These are phyloP conservation scores for Sugiyamaella castrensis DNA, from an alignment of 1,139 yeast genomes.

Conservation along the genomic window DNA sequence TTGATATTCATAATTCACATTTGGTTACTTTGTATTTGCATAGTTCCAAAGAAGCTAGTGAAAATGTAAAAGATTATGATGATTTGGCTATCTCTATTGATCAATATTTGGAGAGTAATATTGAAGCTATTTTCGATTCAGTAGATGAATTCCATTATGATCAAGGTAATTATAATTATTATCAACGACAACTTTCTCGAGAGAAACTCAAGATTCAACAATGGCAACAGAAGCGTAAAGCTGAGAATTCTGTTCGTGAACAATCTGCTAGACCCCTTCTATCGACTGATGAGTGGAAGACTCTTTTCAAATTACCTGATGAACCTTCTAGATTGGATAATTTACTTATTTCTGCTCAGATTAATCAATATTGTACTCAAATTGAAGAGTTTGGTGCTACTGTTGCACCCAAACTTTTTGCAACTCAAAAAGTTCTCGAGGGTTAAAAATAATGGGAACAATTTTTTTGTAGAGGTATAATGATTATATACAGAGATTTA, in stretches of 20 bases:
- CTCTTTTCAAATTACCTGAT: conserved; percentile 62
- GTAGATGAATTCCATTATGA: conserved; percentile 78
- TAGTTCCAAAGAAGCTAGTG: conserved; percentile 33
- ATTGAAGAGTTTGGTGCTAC: conserved; percentile 59
- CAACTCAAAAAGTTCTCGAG: conserved; percentile 44
- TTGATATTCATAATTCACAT: conserved; percentile 60
- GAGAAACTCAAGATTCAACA: conserved; percentile 68
- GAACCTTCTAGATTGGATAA: conserved; percentile 79
- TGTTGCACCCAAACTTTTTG: conserved; percentile 59
- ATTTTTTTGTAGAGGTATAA: too few species aligned
- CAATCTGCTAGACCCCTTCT: conserved; percentile 54
- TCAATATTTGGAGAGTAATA: conserved; percentile 44
- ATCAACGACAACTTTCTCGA: conserved; percentile 70
- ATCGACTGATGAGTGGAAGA: conserved; percentile 61
- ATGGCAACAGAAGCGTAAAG: conserved; percentile 71
- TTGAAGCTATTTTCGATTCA: conserved; percentile 70
- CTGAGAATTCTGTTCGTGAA: conserved; percentile 61
- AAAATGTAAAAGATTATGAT: conserved; percentile 28
- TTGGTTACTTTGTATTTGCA: conserved; percentile 46
- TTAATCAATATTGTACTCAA: conserved; percentile 67
- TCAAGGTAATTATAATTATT: conserved; percentile 76
- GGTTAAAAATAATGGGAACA: not conserved
- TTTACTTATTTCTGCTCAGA: conserved; percentile 65
- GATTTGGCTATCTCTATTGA: conserved; percentile 44
- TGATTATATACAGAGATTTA: too few species aligned